A percentile compares a stretch with the other conserved stretches of the same genome.
These are phyloP conservation scores for Myriangium duriaei DNA, from an alignment of 2,329 filamentous ascomycete genomes.

Conservation along the genomic window DNA sequence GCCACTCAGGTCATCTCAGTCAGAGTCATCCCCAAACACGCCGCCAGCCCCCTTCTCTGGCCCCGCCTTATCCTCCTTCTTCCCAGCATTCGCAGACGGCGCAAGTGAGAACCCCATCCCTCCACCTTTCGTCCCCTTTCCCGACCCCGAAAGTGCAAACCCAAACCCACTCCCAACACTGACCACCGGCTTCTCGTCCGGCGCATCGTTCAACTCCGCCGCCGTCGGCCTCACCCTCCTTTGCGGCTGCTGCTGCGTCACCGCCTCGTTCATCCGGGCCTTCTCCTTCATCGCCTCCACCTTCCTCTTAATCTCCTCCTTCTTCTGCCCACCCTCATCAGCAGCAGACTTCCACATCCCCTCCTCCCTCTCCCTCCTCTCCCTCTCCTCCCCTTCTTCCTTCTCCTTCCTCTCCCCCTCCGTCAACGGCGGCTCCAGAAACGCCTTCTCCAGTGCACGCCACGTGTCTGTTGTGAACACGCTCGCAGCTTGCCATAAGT, in stretches of 20 bases:
- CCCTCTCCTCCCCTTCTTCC: constrained; percentile 26
- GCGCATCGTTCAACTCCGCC: constrained; percentile 14
- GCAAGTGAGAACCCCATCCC: constrained; percentile 18
- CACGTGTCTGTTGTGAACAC: constrained; percentile 63
- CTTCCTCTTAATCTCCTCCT: constrained; percentile 14
- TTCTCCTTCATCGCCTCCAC: constrained; percentile 16
- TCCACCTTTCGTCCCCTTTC: constrained; percentile 11
- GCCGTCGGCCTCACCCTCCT: constrained; percentile 20
- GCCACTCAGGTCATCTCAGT: too few relatives aligned
- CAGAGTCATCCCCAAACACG: too few relatives aligned
- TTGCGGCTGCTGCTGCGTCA: constrained; percentile 29
- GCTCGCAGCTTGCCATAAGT: constrained; percentile 53
- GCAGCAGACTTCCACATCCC: constrained; percentile 34
- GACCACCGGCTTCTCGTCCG: constrained; percentile 14
- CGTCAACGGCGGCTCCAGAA: constrained; percentile 55
- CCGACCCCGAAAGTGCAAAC: constrained; percentile 13
- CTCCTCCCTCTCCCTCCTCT: constrained; percentile 32
- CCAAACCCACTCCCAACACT: constrained; percentile 12
- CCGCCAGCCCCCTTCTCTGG: too few relatives aligned
- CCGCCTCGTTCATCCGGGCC: constrained; percentile 25
- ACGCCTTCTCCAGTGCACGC: constrained; percentile 55
- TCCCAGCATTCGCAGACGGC: background rate
- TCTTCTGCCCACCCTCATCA: background rate
- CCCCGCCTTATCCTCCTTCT: too few relatives aligned
- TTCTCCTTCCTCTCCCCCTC: constrained; percentile 27